phyloP scores from a whole-genome alignment of 2,329 filamentous ascomycete species.

The Calonectria pseudoturangicola region DNA sequence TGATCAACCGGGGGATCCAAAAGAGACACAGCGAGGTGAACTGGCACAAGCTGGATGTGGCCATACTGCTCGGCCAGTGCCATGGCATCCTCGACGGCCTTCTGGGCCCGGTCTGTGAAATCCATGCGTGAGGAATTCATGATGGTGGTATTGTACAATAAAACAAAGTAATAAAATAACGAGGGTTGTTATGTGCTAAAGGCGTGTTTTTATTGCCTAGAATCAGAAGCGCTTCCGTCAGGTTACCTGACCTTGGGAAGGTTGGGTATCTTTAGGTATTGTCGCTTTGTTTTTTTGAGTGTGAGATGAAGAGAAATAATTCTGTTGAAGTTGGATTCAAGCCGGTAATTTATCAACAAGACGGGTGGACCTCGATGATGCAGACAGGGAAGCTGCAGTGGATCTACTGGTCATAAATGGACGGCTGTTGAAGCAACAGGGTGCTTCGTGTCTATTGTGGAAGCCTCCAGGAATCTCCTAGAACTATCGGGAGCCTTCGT shows the following conservation, averaged over 20 bases:
- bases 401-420: slow-evolving; percentile 37
- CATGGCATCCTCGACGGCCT: slow-evolving; percentile 92
- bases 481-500: slow-evolving; percentile 57
- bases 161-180: slow-evolving; percentile 20
- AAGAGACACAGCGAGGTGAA: slow-evolving; percentile 91
- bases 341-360: slow-evolving; percentile 53
- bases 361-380: slow-evolving; percentile 49
- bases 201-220: slow-evolving; percentile 37
- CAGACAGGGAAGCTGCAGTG: slow-evolving; percentile 44
- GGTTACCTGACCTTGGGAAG: slow-evolving; percentile 48
- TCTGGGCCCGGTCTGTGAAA: slow-evolving; percentile 94
- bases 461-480: slow-evolving; percentile 57
- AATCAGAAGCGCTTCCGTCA: slow-evolving; percentile 42
- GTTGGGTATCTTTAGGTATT: slow-evolving; percentile 52
- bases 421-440: slow-evolving; percentile 50
- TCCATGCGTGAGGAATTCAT: slow-evolving; percentile 86
- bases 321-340: slow-evolving; percentile 24
- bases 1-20: slow-evolving; percentile 84
- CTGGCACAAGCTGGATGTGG: slow-evolving; percentile 91
- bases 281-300: slow-evolving; percentile 35
- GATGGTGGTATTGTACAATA: slow-evolving; percentile 55
- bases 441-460: slow-evolving; percentile 53
- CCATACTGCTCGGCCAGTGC: slow-evolving; percentile 90
- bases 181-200: slow-evolving; percentile 38
- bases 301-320: slow-evolving; percentile 39